Base-by-base conservation (phyloP, 805 yeast species). In the Yueomyces sinensis region DNA sequence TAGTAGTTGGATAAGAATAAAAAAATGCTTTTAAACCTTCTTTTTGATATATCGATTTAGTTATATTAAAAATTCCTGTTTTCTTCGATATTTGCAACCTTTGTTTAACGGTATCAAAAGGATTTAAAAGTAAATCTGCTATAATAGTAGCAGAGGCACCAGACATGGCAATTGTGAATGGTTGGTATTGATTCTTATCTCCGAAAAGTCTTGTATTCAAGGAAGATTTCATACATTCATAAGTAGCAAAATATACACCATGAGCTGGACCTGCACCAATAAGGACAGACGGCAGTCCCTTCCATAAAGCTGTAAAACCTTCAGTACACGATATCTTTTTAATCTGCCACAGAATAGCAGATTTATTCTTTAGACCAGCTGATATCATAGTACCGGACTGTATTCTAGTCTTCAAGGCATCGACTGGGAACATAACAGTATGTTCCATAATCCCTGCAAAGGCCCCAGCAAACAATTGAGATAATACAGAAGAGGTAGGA, bases 401-500 rank as follows among this genome's bases (percentile, higher is more conserved):
- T 91, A 89, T 84, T 54, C 98, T 68, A 5, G 98, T 91, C 63
- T 89, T 89, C 47, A 91, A 71, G 13, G 94, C 91, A 56, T 91
- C 98, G 30, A 91, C 74, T 2, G 98, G 98, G 54, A 78, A 91
- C 97, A 91, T 89, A 30, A 91, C 87, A 1, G 95, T 78, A 60
- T 91, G 98, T 57, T 91, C 98, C 97, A 91, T 84, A 35, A 91
- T 84, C 24, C 98, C 98, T 14, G 98, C 98, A 61, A 86, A 82
- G 0, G 97, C 97, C n/a, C 98, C 98, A 1, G 98, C 98, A n/a
- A 74, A 53, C 40, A 91, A 68, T 54, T 87, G 94, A 3, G 94
- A 82, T 9, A 74, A 53, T 35, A 91, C 61, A 2, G 96, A 76
- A 11, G 95, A 86, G 47, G 77, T 75, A 20, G 76, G 80, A 1